Evolutionary conservation across 1,284 basidiomycete genomes (phyloP), one percentile per base, ranked within the genome.

Genomic region (Pseudozyma thailandica): DNA sequence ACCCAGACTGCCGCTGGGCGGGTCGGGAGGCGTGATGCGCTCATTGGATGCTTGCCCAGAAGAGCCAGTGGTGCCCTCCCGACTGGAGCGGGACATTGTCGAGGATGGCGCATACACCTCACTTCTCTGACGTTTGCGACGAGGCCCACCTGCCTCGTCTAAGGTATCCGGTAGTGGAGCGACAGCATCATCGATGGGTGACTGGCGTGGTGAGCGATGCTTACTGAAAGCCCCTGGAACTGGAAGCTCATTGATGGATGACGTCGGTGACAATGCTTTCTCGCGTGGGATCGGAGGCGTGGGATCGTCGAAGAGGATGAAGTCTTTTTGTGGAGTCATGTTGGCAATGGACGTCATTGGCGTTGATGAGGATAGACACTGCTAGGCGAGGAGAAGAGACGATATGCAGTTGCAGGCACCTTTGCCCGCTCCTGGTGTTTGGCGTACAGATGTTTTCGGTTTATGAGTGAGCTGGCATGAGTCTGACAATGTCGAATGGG

Each of bases 261-360:
- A 64, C 18, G 52, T 27, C 16, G 42, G 26, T 2, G 51, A 37
- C 10, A 43, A 39, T 21, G 46, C 18, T 13, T 52, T 50, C 8
- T 41, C 44, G 18, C 27, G 45, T 12, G 37, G 8, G 2, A 42
- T n/a, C 12, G 54, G 18, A 5, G 68, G 52, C 3, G 66, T 33
- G 0, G 60, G 57, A n/a, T 77, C 73, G 42, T 77, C 75, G 25
- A 77, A 77, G 53, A 77, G 70, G 33, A 77, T 63, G 38, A 77
- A 77, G 33, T 77, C 75, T 35, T 69, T 68, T 26, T 60, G 62
- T 15, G 56, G 50, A 16, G 45, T 20, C 65, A 69, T 69, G 18
- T 39, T 55, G 33, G 52, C 47, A 30, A 55, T 18, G 2, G 50
- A 37, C 6, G 54, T 38, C 50, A 20, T 21, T 41, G 38, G n/a